Conservation (phyloP, 257 asterid species). For the Solanum phureja region DNA sequence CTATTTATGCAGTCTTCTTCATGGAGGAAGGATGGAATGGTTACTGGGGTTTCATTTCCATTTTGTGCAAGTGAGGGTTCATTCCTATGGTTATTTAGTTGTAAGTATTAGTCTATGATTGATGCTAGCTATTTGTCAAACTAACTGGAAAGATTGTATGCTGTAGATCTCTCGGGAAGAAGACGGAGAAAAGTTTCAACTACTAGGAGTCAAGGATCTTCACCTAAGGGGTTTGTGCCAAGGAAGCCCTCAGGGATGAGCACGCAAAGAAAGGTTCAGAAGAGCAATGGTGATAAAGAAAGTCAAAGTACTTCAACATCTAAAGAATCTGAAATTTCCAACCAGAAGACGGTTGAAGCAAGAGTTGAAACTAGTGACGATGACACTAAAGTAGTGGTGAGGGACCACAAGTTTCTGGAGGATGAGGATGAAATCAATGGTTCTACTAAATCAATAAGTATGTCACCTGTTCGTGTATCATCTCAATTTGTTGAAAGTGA, state of each 20-base stretch:
- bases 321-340: conserved; percentile 23
- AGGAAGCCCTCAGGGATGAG: conserved; percentile 51
- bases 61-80: conserved; percentile 72
- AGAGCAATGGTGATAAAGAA: conserved; percentile 43
- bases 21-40: conserved; percentile 27
- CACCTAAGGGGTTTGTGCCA: conserved; percentile 60
- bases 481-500: conserved; percentile 34
- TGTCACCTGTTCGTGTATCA: conserved; percentile 14
- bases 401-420: conserved; percentile 21
- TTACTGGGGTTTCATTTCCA: conserved; percentile 23
- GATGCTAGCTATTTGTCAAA: background rate
- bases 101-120: background rate
- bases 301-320: conserved; percentile 22
- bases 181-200: conserved; percentile 40
- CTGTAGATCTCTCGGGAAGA: conserved; percentile 67
- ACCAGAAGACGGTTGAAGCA: conserved; percentile 23
- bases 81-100: conserved; percentile 21
- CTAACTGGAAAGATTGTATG: conserved; percentile 4
- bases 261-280: conserved; percentile 47
- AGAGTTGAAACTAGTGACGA: conserved; percentile 20
- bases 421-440: conserved; percentile 22
- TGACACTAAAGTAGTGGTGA: conserved; percentile 13
- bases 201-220: conserved; percentile 43
- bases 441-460: conserved; percentile 7
- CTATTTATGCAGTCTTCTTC: conserved; percentile 24